Base-by-base conservation (phyloP, 768 basidiomycete genomes). In the Sporobolomyces pararoseus region DNA sequence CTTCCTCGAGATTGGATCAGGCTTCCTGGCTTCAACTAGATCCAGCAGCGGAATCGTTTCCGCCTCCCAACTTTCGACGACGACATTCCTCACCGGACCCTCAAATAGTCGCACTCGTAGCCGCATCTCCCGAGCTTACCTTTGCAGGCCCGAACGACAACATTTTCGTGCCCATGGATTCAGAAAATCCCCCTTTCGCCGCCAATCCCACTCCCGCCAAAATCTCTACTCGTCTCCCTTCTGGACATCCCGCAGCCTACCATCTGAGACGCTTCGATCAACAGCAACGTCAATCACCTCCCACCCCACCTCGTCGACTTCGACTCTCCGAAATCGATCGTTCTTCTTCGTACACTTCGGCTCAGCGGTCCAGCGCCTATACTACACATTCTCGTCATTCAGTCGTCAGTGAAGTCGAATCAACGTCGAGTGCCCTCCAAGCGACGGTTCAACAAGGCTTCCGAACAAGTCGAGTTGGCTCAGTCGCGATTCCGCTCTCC, bases 51-150 rank as follows among this genome's bases (percentile, higher is more conserved):
- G 23, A 35, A 9, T 23, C 23, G 12, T 10, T 29, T 0, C 16
- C 7, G 46, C 39, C 6, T 31, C 4, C 32, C 27, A 34, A 7
- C 34, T 25, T 10, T 1, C 53, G 47, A 19, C 46, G 37, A 29
- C 35, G 59, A 52, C 23, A 37, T 25, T 63, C 62, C 19, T 42
- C 62, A 14, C 39, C 49, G 1, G 62, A 50, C 7, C 49, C 39
- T 23, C 37, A 51, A 17, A 39, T 65, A 0, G 52, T n/a, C 17
- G 31, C 31, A 21, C 53, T 55, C 64, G 51, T 66, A 39, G 65
- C 65, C 16, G 65, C 70, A 23, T 66, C 70, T 39, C 70, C 65
- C 7, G 25, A 63, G 14, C 60, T 70, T 17, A 47, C 69, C 2
- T 70, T 52, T 32, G 60, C 65, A 4, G 31, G 14, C 12, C 37